Conservation (phyloP, 2,329 filamentous ascomycete genomes). For the Neospermospora avenae region DNA sequence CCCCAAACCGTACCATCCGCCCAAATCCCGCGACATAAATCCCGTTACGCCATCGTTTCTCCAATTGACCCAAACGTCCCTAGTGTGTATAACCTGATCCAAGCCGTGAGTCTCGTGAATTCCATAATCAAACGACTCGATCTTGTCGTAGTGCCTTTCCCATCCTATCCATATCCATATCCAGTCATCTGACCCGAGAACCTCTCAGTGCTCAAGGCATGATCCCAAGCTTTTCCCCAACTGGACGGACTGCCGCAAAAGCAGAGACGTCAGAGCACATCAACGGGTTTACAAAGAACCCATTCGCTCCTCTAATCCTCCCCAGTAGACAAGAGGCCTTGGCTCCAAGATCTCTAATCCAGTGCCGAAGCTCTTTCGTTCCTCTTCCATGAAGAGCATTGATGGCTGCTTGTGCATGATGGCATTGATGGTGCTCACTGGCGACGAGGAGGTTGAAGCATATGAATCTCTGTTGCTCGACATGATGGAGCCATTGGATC, state of each 20-base stretch:
- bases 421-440: conserved; percentile 52
- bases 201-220: background rate
- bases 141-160: conserved; percentile 19
- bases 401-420: conserved; percentile 57
- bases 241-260: background rate
- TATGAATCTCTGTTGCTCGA: conserved; percentile 37
- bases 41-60: conserved; percentile 14
- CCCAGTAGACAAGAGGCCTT: conserved; percentile 60
- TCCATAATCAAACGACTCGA: conserved; percentile 24
- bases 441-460: conserved; percentile 42
- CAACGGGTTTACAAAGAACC: conserved; percentile 23
- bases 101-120: conserved; percentile 19
- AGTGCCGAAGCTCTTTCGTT: conserved; percentile 49
- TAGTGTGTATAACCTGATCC: conserved; percentile 15
- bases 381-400: conserved; percentile 55
- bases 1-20: background rate
- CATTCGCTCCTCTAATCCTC: conserved; percentile 60
- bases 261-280: background rate
- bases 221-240: conserved; percentile 12
- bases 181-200: background rate
- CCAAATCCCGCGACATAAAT: conserved; percentile 5
- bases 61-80: background rate
- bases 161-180: background rate
- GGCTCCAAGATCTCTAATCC: conserved; percentile 59
- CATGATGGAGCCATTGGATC: conserved; percentile 30